A percentile compares a stretch with the other conserved stretches of the same genome.
Conservation (phyloP, 1,284 basidiomycete genomes). For the Mycena citricolor region DNA sequence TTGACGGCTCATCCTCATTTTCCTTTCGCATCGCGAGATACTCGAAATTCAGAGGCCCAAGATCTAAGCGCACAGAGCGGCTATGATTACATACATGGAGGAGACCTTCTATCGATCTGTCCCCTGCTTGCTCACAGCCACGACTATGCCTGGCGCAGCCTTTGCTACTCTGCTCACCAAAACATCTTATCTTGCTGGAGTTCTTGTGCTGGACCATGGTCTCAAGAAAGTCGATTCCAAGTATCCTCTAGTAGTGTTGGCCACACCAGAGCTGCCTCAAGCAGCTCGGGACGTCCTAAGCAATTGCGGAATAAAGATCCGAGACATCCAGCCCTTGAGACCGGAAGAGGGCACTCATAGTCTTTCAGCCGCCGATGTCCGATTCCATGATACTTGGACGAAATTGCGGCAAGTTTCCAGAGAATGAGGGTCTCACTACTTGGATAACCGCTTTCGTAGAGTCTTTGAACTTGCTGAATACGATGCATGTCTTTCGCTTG, state of each 20-base stretch:
- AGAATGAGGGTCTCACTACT: no score
- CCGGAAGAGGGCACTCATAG: constrained; percentile 53
- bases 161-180: constrained; percentile 47
- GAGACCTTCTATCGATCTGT: no score
- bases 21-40: no score
- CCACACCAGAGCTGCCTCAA: constrained; percentile 60
- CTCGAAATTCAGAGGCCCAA: no score
- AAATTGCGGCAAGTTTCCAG: constrained; percentile 78
- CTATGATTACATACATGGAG: no score
- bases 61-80: no score
- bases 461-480: constrained; percentile 77
- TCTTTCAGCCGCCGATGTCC: constrained; percentile 52
- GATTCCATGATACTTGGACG: constrained; percentile 89
- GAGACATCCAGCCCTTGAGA: constrained; percentile 60
- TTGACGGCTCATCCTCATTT: no score
- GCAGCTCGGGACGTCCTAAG: constrained; percentile 55
- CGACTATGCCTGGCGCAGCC: constrained; percentile 36
- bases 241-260: constrained; percentile 84
- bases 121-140: not conserved
- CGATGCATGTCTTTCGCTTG: constrained; percentile 47
- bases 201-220: constrained; percentile 71
- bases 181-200: constrained; percentile 67
- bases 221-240: constrained; percentile 62
- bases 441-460: constrained; percentile 36
- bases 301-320: constrained; percentile 52